phyloP scores from a whole-genome alignment of 148 eudicot species.

The Vaccinium vitisidaea region DNA sequence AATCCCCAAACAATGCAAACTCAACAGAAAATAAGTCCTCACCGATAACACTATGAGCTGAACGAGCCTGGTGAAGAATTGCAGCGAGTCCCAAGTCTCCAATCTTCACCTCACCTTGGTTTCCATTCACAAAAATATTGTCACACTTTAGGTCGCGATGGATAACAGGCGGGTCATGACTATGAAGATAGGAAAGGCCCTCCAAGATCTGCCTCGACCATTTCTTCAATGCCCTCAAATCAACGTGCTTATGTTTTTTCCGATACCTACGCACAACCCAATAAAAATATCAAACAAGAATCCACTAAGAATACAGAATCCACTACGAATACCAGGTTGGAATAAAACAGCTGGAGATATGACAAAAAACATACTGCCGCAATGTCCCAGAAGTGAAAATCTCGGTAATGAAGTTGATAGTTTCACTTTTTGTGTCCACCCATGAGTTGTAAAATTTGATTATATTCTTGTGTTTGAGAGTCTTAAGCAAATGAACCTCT shows the following conservation, averaged over 20 bases:
- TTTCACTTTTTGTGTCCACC: conserved; percentile 70
- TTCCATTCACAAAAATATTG: conserved; percentile 91
- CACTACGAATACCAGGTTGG: background rate
- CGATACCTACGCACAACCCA: conserved; percentile 53
- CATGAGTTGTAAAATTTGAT: conserved; percentile 89
- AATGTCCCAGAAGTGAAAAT: conserved; percentile 94
- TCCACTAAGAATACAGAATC: background rate
- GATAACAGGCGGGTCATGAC: conserved; percentile 91
- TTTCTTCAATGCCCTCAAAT: conserved; percentile 87
- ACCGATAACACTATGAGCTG: conserved; percentile 99
- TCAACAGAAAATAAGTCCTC: conserved; percentile 19
- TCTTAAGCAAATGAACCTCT: conserved; percentile 90
- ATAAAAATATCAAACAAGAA: background rate
- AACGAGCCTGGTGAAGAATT: conserved; percentile 74
- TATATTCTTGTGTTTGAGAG: conserved; percentile 94
- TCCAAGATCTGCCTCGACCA: conserved; percentile 95
- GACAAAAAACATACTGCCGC: conserved; percentile 67
- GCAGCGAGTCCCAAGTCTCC: conserved; percentile 97
- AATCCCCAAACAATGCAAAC: background rate
- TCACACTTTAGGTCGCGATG: conserved; percentile 97
- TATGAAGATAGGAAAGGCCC: conserved; percentile 86
- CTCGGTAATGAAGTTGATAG: conserved; percentile 94
- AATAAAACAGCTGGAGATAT: background rate
- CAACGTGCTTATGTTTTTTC: conserved; percentile 91
- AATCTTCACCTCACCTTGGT: conserved; percentile 92